Base-by-base conservation (phyloP, 148 eudicot species). In the Simmondsia chinensis region DNA sequence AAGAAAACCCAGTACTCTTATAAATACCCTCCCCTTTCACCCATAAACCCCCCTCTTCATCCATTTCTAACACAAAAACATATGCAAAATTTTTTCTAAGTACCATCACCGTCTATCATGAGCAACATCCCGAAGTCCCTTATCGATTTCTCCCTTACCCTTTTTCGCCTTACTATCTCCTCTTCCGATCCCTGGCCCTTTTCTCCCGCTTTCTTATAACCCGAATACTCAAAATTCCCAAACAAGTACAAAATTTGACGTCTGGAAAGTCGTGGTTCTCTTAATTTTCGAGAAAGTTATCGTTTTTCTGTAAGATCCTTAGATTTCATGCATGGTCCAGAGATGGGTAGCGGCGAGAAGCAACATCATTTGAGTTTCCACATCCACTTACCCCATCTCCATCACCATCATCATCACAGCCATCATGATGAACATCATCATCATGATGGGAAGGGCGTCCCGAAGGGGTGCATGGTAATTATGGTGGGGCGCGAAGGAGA, bases 171-270 rank as follows among this genome's bases (percentile, higher is more conserved):
- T 13, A 56, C 85, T 31, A 79, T 85, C 53, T 85, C 85, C 6
- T 56, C 82, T 14, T 74, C 88, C 4, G 82, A 89, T 19, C 95
- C 97, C 27, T 84, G 97, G 97, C 97, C 88, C 9, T 85, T 84
- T 29, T 81, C 95, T 44, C 10, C 47, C 18, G 32, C 39, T 13
- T 50, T 50, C 51, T 73, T 61, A 34, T 72, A 71, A 57, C 64
- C 18, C 61, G 10, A 39, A n/a, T n/a, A 9, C 21, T 3, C n/a
- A 0, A 30, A 9, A 48, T 7, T 45, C 21, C 25, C 20, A 10
- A 15, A 18, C 9, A 7, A 44, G 7, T 1, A 3, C 0, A 4
- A 4, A n/a, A 14, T 11, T 5, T 13, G 3, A n/a, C n/a, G n/a
- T n/a, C n/a, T n/a, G n/a, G n/a, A n/a, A n/a, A n/a, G n/a, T n/a